Evolutionary conservation across 2,329 filamentous ascomycete species (phyloP).

Genomic region (Colletotrichum acutatum): DNA sequence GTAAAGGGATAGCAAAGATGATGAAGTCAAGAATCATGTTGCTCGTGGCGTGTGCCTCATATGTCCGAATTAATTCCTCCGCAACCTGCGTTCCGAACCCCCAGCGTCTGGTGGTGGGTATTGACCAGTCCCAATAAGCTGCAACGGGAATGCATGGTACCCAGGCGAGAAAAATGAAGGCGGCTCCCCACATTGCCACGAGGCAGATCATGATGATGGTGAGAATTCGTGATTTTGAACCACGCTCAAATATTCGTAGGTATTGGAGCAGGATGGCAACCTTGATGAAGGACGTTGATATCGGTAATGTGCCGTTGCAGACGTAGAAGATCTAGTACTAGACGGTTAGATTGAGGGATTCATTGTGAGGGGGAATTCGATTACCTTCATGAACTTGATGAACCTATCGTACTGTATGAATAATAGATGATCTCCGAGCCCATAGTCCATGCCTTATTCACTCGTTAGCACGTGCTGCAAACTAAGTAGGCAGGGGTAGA

Average conservation of each 20-base stretch:
- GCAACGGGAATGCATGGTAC: constrained; percentile 45
- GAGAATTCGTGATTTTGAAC: constrained; percentile 28
- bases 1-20: constrained; percentile 45
- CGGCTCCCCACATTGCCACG: constrained; percentile 44
- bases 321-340: constrained; percentile 34
- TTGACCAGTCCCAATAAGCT: constrained; percentile 45
- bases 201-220: constrained; percentile 39
- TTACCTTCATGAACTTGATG: constrained; percentile 15
- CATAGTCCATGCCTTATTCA: neutral
- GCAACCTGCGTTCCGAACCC: constrained; percentile 44
- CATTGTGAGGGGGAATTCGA: accelerated
- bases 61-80: constrained; percentile 40
- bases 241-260: constrained; percentile 33
- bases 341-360: neutral
- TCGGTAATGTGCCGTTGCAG: constrained; percentile 34
- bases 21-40: constrained; percentile 47
- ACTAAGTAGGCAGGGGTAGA: too few species aligned
- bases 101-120: constrained; percentile 33
- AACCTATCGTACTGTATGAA: neutral
- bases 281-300: constrained; percentile 37
- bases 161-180: constrained; percentile 45
- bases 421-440: constrained; percentile 19
- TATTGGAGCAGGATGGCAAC: constrained; percentile 38
- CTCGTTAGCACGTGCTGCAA: neutral
- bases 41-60: constrained; percentile 41